Conservation (phyloP, 2,329 filamentous ascomycete species). For the Arthrobotrys iridis region DNA sequence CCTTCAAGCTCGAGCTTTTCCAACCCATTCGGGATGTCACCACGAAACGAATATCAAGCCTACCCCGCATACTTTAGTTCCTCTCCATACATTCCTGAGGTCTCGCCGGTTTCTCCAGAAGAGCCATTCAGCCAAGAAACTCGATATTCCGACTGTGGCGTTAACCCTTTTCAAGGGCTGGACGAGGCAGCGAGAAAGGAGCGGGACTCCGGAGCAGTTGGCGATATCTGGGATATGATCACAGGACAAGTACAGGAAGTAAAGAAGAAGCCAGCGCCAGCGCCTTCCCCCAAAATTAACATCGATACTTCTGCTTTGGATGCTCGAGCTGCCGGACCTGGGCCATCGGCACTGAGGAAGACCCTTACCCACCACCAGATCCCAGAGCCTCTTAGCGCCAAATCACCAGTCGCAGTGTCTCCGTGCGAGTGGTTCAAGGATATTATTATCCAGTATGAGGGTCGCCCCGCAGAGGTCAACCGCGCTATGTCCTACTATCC, state of each 20-base stretch:
- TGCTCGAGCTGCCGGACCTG: background rate
- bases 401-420: constrained; percentile 6
- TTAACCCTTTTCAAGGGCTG: constrained; percentile 48
- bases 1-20: constrained; percentile 36
- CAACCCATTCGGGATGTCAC: constrained; percentile 37
- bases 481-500: constrained; percentile 47
- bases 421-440: constrained; percentile 46
- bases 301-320: constrained; percentile 32
- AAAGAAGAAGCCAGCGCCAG: background rate
- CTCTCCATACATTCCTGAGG: constrained; percentile 7
- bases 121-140: constrained; percentile 34
- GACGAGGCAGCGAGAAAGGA: constrained; percentile 43
- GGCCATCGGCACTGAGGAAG: background rate
- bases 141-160: constrained; percentile 52
- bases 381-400: constrained; percentile 10
- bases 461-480: constrained; percentile 37
- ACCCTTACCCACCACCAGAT: constrained; percentile 20
- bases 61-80: constrained; percentile 19
- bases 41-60: constrained; percentile 9
- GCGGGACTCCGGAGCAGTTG: constrained; percentile 37
- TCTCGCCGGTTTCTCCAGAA: constrained; percentile 16
- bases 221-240: constrained; percentile 52
- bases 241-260: constrained; percentile 21
- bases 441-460: constrained; percentile 35
- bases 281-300: constrained; percentile 34